Percentiles rank a stretch among this genome's conserved stretches.
Evolutionary conservation across 352 stramenopile species (phyloP).

Genomic region (Globisporangium abappressorium): DNA sequence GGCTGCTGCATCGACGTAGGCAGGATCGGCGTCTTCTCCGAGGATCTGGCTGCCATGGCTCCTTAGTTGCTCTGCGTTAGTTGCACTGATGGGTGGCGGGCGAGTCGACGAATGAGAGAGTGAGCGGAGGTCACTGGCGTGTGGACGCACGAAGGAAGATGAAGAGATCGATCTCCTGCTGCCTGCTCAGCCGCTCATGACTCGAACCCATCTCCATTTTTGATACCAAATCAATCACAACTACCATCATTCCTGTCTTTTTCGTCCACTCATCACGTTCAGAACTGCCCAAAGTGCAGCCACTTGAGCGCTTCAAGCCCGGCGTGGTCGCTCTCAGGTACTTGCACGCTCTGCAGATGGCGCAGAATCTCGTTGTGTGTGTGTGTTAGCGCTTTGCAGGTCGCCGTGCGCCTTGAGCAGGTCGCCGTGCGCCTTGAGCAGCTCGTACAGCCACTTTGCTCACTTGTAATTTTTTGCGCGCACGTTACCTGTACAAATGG

Average conservation of each 20-base stretch:
- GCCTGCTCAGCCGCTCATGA: not conserved
- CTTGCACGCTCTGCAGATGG: constrained; percentile 24
- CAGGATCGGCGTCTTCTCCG: not conserved
- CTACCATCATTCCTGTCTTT: not conserved
- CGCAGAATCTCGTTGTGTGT: constrained; percentile 36
- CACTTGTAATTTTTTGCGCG: too few species aligned
- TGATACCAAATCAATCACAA: not conserved
- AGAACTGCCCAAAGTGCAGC: constrained; percentile 40
- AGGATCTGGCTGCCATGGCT: not conserved
- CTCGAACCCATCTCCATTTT: not conserved
- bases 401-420: constrained; percentile 31
- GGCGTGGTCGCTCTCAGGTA: constrained; percentile 19
- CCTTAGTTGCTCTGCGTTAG: not conserved
- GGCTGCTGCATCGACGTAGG: not conserved
- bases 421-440: constrained; percentile 30
- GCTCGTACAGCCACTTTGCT: constrained; percentile 22
- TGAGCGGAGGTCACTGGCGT: not conserved
- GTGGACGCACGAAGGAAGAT: not conserved
- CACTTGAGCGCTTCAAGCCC: constrained; percentile 34
- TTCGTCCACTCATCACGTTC: constrained; percentile 9
- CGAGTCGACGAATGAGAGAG: not conserved
- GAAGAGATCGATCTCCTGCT: not conserved
- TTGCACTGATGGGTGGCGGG: not conserved
- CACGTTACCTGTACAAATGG: too few species aligned
- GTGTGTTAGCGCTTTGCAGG: constrained; percentile 19